Conservation (phyloP, 345 rosid species). For the Garcia nutans region DNA sequence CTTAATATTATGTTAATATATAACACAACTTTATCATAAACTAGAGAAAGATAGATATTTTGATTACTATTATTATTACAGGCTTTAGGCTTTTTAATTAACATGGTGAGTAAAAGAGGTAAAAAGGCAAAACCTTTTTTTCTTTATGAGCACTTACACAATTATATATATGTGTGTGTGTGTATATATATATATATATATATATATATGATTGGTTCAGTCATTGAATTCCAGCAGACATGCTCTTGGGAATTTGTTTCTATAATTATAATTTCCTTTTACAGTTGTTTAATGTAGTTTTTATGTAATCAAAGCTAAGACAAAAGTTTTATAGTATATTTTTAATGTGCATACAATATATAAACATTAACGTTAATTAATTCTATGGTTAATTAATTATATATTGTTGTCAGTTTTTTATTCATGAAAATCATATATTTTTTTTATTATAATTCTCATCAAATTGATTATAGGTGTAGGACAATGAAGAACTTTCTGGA, state of each 20-base stretch:
- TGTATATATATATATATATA: neutral
- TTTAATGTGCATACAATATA: neutral
- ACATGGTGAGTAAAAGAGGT: constrained; percentile 29
- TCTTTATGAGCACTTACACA: constrained; percentile 21
- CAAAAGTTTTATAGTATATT: too few species aligned
- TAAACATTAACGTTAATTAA: too few species aligned
- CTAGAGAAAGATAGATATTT: constrained; percentile 12
- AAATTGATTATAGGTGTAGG: too few species aligned
- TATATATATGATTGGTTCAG: constrained; percentile 29
- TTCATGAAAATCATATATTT: too few species aligned
- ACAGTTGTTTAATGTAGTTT: neutral
- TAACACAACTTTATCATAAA: too few species aligned
- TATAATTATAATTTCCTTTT: neutral
- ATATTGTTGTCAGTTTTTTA: too few species aligned
- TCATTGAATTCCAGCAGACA: constrained; percentile 34
- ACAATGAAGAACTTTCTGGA: too few species aligned
- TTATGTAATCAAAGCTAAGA: too few species aligned
- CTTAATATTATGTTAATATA: neutral
- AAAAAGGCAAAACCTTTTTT: constrained; percentile 36
- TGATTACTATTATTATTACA: constrained; percentile 9
- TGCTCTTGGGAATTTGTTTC: constrained; percentile 20
- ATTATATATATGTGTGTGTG: neutral
- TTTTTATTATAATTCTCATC: too few species aligned
- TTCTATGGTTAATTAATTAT: too few species aligned
- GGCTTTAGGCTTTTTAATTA: constrained; percentile 31